phyloP scores from a whole-genome alignment of 1,284 basidiomycete genomes.

The Rhodotorula sp. region DNA sequence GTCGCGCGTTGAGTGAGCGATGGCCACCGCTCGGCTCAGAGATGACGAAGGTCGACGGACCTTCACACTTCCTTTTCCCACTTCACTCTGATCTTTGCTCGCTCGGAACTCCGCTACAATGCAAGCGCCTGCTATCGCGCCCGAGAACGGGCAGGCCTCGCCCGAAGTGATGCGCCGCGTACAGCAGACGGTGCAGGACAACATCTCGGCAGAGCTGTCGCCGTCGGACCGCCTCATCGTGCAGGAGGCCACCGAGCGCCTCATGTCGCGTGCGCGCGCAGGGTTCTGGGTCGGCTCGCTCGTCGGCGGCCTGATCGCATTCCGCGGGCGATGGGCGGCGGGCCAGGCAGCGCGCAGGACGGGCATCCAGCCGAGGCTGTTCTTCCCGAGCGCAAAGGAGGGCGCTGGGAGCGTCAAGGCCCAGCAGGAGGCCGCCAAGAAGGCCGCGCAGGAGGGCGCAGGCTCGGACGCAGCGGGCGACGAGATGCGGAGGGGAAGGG shows the following conservation, averaged over 20 bases:
- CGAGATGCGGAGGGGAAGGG: conserved; percentile 17
- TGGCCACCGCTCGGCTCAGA: too few relatives aligned
- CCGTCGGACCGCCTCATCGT: conserved; percentile 19
- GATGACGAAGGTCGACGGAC: too few relatives aligned
- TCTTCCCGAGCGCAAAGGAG: conserved; percentile 18
- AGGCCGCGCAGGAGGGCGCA: conserved; percentile 21
- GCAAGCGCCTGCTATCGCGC: neutral
- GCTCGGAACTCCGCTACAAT: too few relatives aligned
- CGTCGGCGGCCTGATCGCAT: conserved; percentile 17
- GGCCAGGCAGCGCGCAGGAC: conserved; percentile 9
- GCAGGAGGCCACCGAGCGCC: conserved; percentile 5
- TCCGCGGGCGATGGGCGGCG: conserved; percentile 14
- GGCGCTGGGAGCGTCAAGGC: conserved; percentile 18
- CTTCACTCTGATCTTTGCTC: too few relatives aligned
- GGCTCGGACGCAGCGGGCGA: conserved; percentile 15
- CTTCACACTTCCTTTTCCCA: too few relatives aligned
- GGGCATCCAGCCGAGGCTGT: conserved; percentile 23
- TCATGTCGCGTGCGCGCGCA: conserved; percentile 8
- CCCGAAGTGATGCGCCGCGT: conserved; percentile 4
- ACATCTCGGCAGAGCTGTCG: conserved; percentile 8
- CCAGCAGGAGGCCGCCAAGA: conserved; percentile 14
- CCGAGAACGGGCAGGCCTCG: neutral
- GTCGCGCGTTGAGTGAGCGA: too few relatives aligned
- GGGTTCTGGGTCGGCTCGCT: conserved; percentile 30
- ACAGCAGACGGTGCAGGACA: neutral